These are phyloP conservation scores for Penicillium paradoxum DNA, from an alignment of 495 filamentous ascomycete genomes.

Conservation along the genomic window DNA sequence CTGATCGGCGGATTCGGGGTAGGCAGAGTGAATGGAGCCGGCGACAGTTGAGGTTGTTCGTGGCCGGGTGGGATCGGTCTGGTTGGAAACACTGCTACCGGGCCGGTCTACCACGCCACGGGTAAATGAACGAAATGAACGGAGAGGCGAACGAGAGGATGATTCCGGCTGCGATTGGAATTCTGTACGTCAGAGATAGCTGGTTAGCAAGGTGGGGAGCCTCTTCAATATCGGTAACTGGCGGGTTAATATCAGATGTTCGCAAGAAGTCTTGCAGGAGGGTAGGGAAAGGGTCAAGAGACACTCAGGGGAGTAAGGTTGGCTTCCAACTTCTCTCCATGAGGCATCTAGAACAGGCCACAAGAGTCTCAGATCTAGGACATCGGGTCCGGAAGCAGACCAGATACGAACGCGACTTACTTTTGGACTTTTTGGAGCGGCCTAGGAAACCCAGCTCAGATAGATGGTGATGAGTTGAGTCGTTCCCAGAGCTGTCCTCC, in stretches of 20 bases:
- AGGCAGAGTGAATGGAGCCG: constrained; percentile 18
- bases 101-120: constrained; percentile 27
- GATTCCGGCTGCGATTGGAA: constrained; percentile 30
- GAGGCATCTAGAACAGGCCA: constrained; percentile 15
- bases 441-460: constrained; percentile 38
- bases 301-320: neutral
- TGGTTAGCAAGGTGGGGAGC: constrained; percentile 22
- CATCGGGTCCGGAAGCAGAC: neutral
- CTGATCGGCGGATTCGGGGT: constrained; percentile 15
- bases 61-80: constrained; percentile 24
- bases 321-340: neutral
- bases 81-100: constrained; percentile 25
- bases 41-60: constrained; percentile 26
- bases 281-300: neutral
- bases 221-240: constrained; percentile 4
- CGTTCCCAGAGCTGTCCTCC: constrained; percentile 38
- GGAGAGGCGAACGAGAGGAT: constrained; percentile 32
- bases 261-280: no score
- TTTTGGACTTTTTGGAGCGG: constrained; percentile 32
- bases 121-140: constrained; percentile 31
- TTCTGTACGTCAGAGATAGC: constrained; percentile 23
- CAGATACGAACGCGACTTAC: constrained; percentile 24
- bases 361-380: constrained; percentile 13
- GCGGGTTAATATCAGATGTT: neutral
- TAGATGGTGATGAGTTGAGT: constrained; percentile 28